Conservation (phyloP, 768 basidiomycete genomes). For the Amanita thiersii region DNA sequence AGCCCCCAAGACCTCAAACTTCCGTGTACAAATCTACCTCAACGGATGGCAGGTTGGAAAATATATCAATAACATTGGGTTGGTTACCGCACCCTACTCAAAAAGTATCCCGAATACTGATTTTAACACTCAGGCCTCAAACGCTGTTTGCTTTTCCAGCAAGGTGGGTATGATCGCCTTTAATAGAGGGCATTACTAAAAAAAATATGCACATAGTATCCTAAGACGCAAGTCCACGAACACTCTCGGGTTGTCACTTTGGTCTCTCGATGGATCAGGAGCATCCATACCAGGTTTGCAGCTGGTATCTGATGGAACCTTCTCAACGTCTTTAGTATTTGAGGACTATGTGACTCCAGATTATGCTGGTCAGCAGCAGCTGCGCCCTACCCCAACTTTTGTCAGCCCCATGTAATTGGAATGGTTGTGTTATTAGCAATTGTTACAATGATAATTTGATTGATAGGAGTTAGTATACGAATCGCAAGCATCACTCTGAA, state of each 20-base stretch:
- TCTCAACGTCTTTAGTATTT: conserved; percentile 30
- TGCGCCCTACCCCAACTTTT: conserved; percentile 21
- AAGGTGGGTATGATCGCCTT: conserved; percentile 22
- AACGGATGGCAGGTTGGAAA: conserved; percentile 50
- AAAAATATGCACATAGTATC: conserved; percentile 20
- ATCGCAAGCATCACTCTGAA: conserved; percentile 31
- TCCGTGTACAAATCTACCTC: conserved; percentile 39
- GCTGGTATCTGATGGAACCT: conserved; percentile 37
- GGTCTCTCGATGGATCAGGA: conserved; percentile 36
- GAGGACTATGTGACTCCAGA: conserved; percentile 34
- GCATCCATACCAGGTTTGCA: conserved; percentile 33
- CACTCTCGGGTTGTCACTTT: conserved; percentile 39
- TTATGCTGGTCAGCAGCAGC: conserved; percentile 25
- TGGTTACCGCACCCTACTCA: too few species aligned
- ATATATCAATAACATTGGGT: conserved; percentile 45
- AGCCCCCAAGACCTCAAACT: conserved; percentile 34
- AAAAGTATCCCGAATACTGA: background rate
- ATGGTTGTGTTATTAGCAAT: background rate
- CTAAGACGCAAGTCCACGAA: conserved; percentile 33
- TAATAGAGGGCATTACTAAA: background rate
- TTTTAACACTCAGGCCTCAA: conserved; percentile 26
- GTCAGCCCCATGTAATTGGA: conserved; percentile 23
- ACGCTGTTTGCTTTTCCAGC: conserved; percentile 43
- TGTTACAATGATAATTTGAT: too few species aligned
- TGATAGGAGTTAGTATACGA: background rate